Evolutionary conservation across 2,329 filamentous ascomycete species (phyloP).

Genomic region (Hansfordia pulvinata): DNA sequence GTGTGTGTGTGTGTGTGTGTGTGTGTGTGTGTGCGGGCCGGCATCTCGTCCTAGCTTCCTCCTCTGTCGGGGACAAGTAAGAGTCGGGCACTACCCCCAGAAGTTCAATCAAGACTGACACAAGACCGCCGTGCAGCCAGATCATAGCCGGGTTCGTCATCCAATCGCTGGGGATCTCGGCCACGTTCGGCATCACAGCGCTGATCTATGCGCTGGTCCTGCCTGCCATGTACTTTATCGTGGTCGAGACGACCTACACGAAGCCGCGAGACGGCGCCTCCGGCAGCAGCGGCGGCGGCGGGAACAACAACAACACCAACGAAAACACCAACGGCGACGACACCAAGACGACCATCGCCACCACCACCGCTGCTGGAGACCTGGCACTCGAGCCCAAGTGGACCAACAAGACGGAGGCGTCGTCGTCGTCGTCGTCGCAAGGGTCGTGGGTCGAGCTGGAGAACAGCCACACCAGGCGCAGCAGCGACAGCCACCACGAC

Average conservation of each 20-base stretch:
- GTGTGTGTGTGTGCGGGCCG: too few species aligned
- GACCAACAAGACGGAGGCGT: too few species aligned
- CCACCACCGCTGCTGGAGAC: too few species aligned
- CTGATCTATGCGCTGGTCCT: constrained; percentile 25
- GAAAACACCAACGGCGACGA: constrained; percentile 1
- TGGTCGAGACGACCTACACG: constrained; percentile 26
- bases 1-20: too few species aligned
- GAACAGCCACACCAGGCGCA: too few species aligned
- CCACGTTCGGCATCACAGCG: constrained; percentile 22
- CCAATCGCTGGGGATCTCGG: constrained; percentile 18
- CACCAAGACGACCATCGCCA: constrained; percentile 5
- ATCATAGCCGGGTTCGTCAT: constrained; percentile 25
- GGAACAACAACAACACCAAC: constrained; percentile 1
- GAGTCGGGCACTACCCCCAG: too few species aligned
- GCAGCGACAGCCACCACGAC: too few species aligned
- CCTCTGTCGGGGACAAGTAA: too few species aligned
- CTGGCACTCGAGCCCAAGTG: constrained; percentile 5
- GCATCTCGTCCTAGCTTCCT: not conserved
- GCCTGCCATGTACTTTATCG: constrained; percentile 26
- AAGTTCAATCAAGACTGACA: constrained; percentile 1
- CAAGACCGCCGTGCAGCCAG: constrained; percentile 20
- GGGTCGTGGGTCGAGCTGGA: too few species aligned
- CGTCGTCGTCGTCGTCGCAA: too few species aligned
- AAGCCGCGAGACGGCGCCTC: constrained; percentile 2
- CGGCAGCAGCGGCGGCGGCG: constrained; percentile 3